Evolutionary conservation across 371 early-diverging fungal genomes (phyloP).

Genomic region (Catenaria anguillulae): DNA sequence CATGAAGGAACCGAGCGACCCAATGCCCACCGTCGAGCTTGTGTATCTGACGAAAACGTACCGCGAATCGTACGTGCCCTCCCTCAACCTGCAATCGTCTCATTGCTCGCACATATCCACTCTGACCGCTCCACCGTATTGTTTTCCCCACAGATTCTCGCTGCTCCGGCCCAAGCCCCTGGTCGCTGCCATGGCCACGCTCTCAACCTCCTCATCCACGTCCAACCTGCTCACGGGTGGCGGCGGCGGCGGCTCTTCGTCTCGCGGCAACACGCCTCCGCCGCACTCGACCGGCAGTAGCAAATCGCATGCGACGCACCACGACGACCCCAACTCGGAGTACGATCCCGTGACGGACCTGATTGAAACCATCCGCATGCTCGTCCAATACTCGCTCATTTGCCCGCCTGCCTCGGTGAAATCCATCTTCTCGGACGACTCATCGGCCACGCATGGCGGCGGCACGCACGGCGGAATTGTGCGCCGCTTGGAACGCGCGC

Average conservation of each 20-base stretch:
- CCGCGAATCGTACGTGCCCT: slow-evolving; percentile 11
- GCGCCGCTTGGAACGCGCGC: slow-evolving; percentile 59
- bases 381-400: slow-evolving; percentile 45
- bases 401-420: slow-evolving; percentile 22
- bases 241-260: slow-evolving; percentile 13
- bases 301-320: too few species aligned
- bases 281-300: slow-evolving; percentile 18
- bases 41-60: slow-evolving; percentile 17
- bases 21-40: slow-evolving; percentile 9
- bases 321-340: slow-evolving; percentile 44
- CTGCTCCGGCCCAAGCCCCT: not conserved
- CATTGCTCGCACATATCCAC: too few species aligned
- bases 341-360: slow-evolving; percentile 68
- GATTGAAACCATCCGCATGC: slow-evolving; percentile 44
- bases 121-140: too few species aligned
- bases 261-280: slow-evolving; percentile 10
- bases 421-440: slow-evolving; percentile 42
- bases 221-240: slow-evolving; percentile 19
- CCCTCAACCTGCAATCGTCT: not conserved
- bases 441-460: slow-evolving; percentile 7
- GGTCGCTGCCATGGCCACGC: not conserved
- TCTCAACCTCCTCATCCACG: slow-evolving; percentile 25
- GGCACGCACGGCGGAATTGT: slow-evolving; percentile 41
- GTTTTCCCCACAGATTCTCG: not conserved
- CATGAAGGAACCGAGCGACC: not conserved